Conservation (phyloP, 192 early-diverging fungal species). For the Obelidium mucronatum region DNA sequence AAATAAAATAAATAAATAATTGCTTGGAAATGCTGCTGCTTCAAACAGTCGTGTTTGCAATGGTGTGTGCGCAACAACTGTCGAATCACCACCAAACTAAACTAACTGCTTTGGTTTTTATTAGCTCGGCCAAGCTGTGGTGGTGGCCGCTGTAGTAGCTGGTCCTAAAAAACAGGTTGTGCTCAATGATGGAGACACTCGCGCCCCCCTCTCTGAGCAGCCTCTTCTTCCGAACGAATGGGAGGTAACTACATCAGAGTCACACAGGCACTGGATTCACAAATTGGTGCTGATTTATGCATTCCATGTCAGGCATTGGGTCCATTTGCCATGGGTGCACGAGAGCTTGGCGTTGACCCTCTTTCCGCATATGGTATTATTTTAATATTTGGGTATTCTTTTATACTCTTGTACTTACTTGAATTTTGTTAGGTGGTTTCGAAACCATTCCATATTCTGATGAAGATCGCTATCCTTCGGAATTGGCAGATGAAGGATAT, state of each 20-base stretch:
- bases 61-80: too few relatives aligned
- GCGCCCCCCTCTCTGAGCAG: not conserved
- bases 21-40: too few relatives aligned
- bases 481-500: slow-evolving; percentile 64
- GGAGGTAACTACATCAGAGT: slow-evolving; percentile 25
- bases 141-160: too few relatives aligned
- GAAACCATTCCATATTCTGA: slow-evolving; percentile 57
- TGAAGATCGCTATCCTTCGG: slow-evolving; percentile 65
- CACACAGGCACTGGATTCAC: not conserved
- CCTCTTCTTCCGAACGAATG: slow-evolving; percentile 14
- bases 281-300: not conserved
- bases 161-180: too few relatives aligned
- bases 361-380: slow-evolving; percentile 71
- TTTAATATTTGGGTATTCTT: not conserved
- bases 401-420: not conserved
- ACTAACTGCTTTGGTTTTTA: too few relatives aligned
- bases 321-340: slow-evolving; percentile 68
- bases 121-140: too few relatives aligned
- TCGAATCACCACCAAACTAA: too few relatives aligned
- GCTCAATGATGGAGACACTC: not conserved
- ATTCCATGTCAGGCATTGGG: slow-evolving; percentile 59
- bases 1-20: too few relatives aligned
- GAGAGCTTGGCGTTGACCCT: slow-evolving; percentile 73
- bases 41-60: too few relatives aligned
- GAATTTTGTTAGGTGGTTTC: slow-evolving; percentile 64